A percentile compares a stretch with the other conserved stretches of the same genome.
Evolutionary conservation across 495 filamentous ascomycete genomes (phyloP).

Genomic region (Pyrenula massariospora): DNA sequence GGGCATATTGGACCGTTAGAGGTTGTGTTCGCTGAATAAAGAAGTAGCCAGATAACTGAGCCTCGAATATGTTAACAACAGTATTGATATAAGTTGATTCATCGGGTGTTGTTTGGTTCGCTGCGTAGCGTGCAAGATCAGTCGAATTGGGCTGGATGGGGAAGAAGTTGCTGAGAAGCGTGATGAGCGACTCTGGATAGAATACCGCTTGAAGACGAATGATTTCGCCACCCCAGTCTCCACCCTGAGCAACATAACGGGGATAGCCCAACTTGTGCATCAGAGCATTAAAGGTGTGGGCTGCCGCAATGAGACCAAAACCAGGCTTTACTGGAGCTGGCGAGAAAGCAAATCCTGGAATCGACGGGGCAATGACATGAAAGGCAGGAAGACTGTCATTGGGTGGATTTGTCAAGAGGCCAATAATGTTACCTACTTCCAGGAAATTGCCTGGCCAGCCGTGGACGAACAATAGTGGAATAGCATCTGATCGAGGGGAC

Average conservation of each 20-base stretch:
- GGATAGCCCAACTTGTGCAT: conserved; percentile 14
- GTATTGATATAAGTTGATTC: conserved; percentile 3
- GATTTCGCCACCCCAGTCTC: conserved; percentile 21
- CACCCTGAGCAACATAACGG: conserved; percentile 15
- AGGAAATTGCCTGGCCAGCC: conserved; percentile 28
- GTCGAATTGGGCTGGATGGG: conserved; percentile 9
- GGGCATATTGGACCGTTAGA: conserved; percentile 18
- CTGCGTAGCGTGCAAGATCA: conserved; percentile 3
- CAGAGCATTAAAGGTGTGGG: conserved; percentile 11
- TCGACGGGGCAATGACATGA: conserved; percentile 16
- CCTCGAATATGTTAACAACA: conserved; percentile 1
- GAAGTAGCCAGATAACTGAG: conserved; percentile 13
- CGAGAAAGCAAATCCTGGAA: conserved; percentile 17
- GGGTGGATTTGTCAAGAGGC: conserved; percentile 7
- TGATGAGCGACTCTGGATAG: conserved; percentile 12
- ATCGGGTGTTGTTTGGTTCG: conserved; percentile 1
- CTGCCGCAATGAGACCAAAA: conserved; percentile 13
- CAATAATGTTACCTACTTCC: conserved; percentile 17
- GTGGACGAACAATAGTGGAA: conserved; percentile 22
- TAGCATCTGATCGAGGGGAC: conserved; percentile 9
- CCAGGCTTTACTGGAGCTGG: conserved; percentile 10
- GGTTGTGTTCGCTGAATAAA: conserved; percentile 22
- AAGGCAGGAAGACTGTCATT: conserved; percentile 9
- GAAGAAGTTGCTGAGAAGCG: conserved; percentile 4
- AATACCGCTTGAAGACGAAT: conserved; percentile 4